These are phyloP conservation scores for Colletotrichum tanaceti DNA, from an alignment of 2,329 filamentous ascomycete species.

Conservation along the genomic window DNA sequence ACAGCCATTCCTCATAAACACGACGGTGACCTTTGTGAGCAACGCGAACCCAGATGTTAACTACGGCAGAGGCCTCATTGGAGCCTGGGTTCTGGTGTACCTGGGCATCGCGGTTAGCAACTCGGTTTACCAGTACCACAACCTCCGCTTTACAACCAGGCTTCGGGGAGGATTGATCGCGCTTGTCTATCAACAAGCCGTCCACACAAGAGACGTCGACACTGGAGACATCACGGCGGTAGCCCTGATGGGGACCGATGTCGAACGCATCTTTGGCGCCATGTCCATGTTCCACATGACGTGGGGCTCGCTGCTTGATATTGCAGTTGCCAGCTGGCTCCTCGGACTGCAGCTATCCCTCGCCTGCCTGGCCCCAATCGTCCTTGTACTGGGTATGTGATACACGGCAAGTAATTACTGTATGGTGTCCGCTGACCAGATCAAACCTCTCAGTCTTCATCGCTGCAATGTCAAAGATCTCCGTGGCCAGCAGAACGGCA, in stretches of 20 bases:
- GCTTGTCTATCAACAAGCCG: constrained; percentile 44
- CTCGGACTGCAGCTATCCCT: constrained; percentile 46
- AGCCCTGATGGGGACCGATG: constrained; percentile 50
- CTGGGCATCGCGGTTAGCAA: constrained; percentile 47
- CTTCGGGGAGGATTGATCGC: constrained; percentile 44
- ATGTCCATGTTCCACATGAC: constrained; percentile 45
- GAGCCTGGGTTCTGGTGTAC: constrained; percentile 49
- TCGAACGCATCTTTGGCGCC: constrained; percentile 46
- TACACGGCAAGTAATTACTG: too few relatives aligned
- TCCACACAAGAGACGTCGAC: constrained; percentile 43
- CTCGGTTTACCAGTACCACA: constrained; percentile 45
- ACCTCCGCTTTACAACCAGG: constrained; percentile 43
- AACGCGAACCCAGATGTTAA: constrained; percentile 30
- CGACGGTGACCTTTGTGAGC: constrained; percentile 42
- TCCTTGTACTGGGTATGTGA: constrained; percentile 42
- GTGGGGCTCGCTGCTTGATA: constrained; percentile 47
- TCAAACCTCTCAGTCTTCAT: constrained; percentile 41
- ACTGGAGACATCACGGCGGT: constrained; percentile 45
- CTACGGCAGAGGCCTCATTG: constrained; percentile 47
- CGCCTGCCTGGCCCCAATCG: constrained; percentile 45
- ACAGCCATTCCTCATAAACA: constrained; percentile 48
- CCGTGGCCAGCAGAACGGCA: constrained; percentile 40
- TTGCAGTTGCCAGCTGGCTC: constrained; percentile 47
- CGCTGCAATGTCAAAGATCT: constrained; percentile 39
- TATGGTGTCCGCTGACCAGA: too few relatives aligned